A percentile compares a stretch with the other conserved stretches of the same genome.
Evolutionary conservation across 2,329 filamentous ascomycete genomes (phyloP).

Genomic region (Hymenotorrendiella dingleyae): DNA sequence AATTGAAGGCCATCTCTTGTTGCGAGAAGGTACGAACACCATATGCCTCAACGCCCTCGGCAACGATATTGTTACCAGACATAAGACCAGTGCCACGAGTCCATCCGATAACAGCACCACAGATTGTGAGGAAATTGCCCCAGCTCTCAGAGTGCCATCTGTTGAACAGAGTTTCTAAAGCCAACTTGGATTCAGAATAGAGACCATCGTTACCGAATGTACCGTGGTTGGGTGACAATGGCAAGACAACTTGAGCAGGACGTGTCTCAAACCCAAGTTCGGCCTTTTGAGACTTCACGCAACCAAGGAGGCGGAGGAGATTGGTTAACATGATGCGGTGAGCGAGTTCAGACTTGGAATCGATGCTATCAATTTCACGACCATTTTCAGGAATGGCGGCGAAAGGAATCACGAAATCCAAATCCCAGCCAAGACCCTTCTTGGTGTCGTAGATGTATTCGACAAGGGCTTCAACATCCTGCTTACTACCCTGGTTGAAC

Average conservation of each 20-base stretch:
- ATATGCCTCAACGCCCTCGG: slow-evolving; percentile 92
- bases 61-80: slow-evolving; percentile 96
- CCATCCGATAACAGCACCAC: slow-evolving; percentile 97
- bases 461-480: slow-evolving; percentile 89
- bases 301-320: slow-evolving; percentile 82
- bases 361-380: slow-evolving; percentile 92
- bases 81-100: slow-evolving; percentile 97
- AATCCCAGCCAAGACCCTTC: slow-evolving; percentile 95
- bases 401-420: slow-evolving; percentile 93
- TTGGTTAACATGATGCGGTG: slow-evolving; percentile 99
- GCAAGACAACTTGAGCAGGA: slow-evolving; percentile 92
- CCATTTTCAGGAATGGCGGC: slow-evolving; percentile 97
- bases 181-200: slow-evolving; percentile 97
- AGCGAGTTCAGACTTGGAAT: slow-evolving; percentile 95
- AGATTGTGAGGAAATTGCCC: slow-evolving; percentile 96
- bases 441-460: slow-evolving; percentile 97
- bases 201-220: slow-evolving; percentile 97
- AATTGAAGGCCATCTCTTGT: slow-evolving; percentile 99
- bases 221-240: slow-evolving; percentile 94
- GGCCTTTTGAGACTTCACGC: slow-evolving; percentile 85
- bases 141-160: slow-evolving; percentile 97
- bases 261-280: slow-evolving; percentile 87
- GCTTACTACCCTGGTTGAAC: slow-evolving; percentile 98
- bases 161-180: slow-evolving; percentile 95
- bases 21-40: slow-evolving; percentile 98